These are phyloP conservation scores for Nemophila menziesii DNA, from an alignment of 257 asterid genomes.

Conservation along the genomic window DNA sequence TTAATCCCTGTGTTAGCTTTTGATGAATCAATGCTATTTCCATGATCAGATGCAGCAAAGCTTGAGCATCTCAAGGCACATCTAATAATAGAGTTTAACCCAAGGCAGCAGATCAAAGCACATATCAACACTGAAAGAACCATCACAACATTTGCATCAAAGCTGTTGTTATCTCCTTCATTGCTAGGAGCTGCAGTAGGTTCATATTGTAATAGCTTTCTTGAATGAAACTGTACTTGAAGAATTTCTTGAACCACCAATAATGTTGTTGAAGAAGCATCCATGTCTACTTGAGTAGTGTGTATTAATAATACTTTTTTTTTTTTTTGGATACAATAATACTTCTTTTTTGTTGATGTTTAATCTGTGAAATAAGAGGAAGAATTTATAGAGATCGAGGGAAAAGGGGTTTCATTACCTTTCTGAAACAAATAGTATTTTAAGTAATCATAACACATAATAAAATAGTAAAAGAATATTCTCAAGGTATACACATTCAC, in stretches of 20 bases:
- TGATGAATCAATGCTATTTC: not conserved
- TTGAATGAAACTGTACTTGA: slow-evolving; percentile 11
- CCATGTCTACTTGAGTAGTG: not conserved
- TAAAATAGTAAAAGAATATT: not conserved
- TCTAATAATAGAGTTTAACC: slow-evolving; percentile 18
- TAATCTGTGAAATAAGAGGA: not conserved
- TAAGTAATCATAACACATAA: not conserved
- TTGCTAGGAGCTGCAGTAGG: slow-evolving; percentile 8
- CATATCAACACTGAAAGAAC: slow-evolving; percentile 19
- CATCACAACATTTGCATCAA: slow-evolving; percentile 21
- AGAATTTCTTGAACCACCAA: slow-evolving; percentile 9
- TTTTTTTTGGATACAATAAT: too few species aligned
- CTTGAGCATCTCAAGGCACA: slow-evolving; percentile 22
- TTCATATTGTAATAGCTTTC: slow-evolving; percentile 15
- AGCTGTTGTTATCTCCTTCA: slow-evolving; percentile 6
- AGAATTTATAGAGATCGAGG: not conserved
- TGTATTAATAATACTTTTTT: too few species aligned
- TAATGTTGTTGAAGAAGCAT: not conserved
- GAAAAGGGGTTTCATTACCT: not conserved
- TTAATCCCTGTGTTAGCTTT: slow-evolving; percentile 16
- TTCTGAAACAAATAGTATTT: not conserved
- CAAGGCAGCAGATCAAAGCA: slow-evolving; percentile 23
- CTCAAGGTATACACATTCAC: not conserved
- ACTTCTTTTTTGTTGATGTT: not conserved
- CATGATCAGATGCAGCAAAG: slow-evolving; percentile 1